A percentile compares a stretch with the other conserved stretches of the same genome.
Evolutionary conservation across 768 basidiomycete genomes (phyloP).

Genomic region (Daedalea quercina): DNA sequence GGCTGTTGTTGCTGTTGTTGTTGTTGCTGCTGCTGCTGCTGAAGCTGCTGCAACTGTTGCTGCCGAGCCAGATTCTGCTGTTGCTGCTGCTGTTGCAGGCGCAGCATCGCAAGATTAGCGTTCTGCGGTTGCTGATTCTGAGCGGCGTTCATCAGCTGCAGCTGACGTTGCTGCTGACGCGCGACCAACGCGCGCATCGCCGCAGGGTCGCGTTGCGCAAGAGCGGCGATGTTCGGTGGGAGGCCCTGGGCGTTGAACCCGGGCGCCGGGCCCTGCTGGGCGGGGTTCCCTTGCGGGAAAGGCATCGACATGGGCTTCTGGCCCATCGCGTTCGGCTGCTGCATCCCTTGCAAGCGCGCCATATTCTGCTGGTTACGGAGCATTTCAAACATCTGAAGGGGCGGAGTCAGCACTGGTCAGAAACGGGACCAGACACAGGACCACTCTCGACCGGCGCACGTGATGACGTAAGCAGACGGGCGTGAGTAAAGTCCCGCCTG

Average conservation of each 20-base stretch:
- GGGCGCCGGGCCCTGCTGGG: background rate
- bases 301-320: background rate
- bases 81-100: conserved; percentile 12
- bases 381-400: conserved; percentile 11
- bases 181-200: conserved; percentile 3
- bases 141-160: conserved; percentile 18
- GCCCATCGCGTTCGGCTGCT: background rate
- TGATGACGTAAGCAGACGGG: conserved; percentile 25
- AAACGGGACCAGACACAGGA: no score
- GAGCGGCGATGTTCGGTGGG: background rate
- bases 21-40: conserved; percentile 5
- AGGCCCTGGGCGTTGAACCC: background rate
- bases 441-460: conserved; percentile 5
- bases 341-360: background rate
- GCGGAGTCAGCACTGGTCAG: conserved; percentile 1
- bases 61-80: conserved; percentile 14
- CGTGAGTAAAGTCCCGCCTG: conserved; percentile 16
- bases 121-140: conserved; percentile 17
- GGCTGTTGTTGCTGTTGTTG: conserved; percentile 19
- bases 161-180: conserved; percentile 14
- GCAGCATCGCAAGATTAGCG: conserved; percentile 6
- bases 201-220: background rate
- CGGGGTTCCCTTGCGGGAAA: background rate
- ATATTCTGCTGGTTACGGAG: conserved; percentile 5
- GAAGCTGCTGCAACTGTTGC: conserved; percentile 8